These are phyloP conservation scores for Clathrospora elynae DNA, from an alignment of 2,329 filamentous ascomycete genomes.

Conservation along the genomic window DNA sequence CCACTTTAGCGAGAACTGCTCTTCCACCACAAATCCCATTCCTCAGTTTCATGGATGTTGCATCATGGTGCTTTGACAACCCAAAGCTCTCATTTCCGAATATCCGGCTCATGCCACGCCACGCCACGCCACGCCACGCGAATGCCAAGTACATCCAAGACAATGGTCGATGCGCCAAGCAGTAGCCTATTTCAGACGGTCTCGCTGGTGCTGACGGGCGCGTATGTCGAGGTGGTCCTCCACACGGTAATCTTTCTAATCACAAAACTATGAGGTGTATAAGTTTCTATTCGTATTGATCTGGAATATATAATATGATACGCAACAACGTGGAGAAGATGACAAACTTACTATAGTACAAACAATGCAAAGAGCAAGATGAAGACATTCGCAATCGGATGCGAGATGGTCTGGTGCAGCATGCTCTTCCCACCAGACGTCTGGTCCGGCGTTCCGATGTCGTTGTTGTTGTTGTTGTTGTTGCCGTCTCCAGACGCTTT, in stretches of 20 bases:
- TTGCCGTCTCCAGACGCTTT: conserved; percentile 19
- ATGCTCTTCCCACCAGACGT: conserved; percentile 23
- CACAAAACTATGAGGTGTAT: conserved; percentile 26
- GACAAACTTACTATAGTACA: conserved; percentile 31
- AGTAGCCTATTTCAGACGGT: conserved; percentile 12
- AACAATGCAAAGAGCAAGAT: conserved; percentile 24
- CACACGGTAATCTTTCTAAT: conserved; percentile 28
- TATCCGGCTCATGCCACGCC: too few species aligned
- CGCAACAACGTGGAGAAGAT: conserved; percentile 1
- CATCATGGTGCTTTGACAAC: too few species aligned
- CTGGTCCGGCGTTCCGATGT: conserved; percentile 1
- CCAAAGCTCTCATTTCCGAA: too few species aligned
- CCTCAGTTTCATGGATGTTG: too few species aligned
- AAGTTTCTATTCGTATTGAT: conserved; percentile 18
- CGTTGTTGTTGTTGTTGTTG: conserved; percentile 14
- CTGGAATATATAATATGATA: conserved; percentile 1
- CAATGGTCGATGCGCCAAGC: not conserved
- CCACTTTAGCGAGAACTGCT: too few species aligned
- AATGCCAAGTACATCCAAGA: too few species aligned
- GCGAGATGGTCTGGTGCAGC: conserved; percentile 29
- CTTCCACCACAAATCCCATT: too few species aligned
- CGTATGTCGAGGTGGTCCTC: conserved; percentile 27
- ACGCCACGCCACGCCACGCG: too few species aligned
- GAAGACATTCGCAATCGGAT: conserved; percentile 32
- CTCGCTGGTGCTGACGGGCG: conserved; percentile 26